A percentile compares a stretch with the other conserved stretches of the same genome.
Conservation (phyloP, 176 grass and related monocot genomes). For the Cocos nucifera region DNA sequence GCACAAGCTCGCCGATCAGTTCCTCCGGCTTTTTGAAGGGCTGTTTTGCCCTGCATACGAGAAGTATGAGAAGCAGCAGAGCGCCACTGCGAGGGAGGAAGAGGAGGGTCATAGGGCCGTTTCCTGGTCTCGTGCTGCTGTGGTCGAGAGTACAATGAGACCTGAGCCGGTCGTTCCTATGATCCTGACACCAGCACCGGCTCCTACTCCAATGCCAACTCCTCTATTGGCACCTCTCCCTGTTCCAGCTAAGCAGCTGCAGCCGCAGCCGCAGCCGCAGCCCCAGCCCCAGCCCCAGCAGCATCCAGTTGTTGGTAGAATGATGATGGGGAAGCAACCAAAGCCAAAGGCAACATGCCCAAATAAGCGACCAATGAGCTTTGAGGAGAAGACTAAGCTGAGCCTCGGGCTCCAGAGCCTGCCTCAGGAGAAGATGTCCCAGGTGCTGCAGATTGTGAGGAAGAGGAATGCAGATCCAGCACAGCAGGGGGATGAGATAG, state of each 20-base stretch:
- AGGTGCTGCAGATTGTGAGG: constrained; percentile 61
- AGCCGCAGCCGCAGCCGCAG: background rate
- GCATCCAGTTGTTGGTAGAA: constrained; percentile 18
- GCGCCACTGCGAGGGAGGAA: background rate
- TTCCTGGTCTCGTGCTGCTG: background rate
- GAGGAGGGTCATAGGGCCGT: background rate
- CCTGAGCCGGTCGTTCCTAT: background rate
- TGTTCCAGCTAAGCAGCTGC: background rate
- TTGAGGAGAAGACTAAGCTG: constrained; percentile 82
- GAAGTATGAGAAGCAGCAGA: constrained; percentile 48
- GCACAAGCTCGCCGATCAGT: constrained; percentile 64
- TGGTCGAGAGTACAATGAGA: background rate
- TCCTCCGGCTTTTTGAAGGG: constrained; percentile 52
- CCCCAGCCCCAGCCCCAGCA: background rate
- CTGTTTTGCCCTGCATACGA: constrained; percentile 26
- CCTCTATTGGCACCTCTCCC: background rate
- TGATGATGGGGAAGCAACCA: constrained; percentile 24
- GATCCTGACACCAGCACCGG: constrained; percentile 5
- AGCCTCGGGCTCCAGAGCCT: constrained; percentile 58
- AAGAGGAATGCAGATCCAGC: constrained; percentile 54
- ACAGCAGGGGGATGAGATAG: constrained; percentile 79
- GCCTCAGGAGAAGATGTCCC: constrained; percentile 73
- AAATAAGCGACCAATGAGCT: constrained; percentile 70
- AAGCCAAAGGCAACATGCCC: constrained; percentile 75
- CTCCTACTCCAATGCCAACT: background rate